phyloP scores from a whole-genome alignment of 23 red algal genomes.

The Rhodosorus marinus region DNA sequence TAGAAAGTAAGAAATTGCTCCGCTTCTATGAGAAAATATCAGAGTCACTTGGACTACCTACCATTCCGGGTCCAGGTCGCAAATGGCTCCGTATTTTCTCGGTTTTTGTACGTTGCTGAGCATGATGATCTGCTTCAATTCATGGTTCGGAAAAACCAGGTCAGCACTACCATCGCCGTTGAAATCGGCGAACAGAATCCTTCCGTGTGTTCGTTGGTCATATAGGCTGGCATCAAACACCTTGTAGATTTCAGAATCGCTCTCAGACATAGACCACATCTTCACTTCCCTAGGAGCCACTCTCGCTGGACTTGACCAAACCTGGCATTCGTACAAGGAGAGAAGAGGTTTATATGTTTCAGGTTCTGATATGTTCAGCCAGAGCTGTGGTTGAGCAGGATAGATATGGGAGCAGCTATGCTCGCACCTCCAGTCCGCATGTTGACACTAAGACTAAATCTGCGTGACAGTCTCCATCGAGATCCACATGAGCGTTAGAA shows the following conservation, averaged over 20 bases:
- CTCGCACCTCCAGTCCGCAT: conserved; percentile 61
- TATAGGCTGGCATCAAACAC: too few species aligned
- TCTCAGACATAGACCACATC: too few species aligned
- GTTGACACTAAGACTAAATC: conserved; percentile 59
- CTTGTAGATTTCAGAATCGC: too few species aligned
- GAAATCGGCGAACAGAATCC: conserved; percentile 29
- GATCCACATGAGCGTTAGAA: conserved; percentile 32
- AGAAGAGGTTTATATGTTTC: too few species aligned
- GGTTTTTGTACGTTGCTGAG: conserved; percentile 22
- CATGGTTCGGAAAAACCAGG: conserved; percentile 21
- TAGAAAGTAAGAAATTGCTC: neutral
- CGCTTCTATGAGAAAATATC: neutral
- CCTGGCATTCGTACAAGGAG: too few species aligned
- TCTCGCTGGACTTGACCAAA: too few species aligned
- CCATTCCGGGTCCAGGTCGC: conserved; percentile 19
- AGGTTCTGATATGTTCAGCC: too few species aligned
- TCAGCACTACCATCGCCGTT: conserved; percentile 68
- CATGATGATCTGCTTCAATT: conserved; percentile 13
- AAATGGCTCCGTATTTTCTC: conserved; percentile 11
- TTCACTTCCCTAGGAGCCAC: too few species aligned
- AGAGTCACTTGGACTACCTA: neutral
- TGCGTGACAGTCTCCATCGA: conserved; percentile 89
- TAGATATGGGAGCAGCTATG: too few species aligned
- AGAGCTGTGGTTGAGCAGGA: too few species aligned
- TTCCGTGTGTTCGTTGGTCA: too few species aligned